A percentile compares a stretch with the other conserved stretches of the same genome.
Evolutionary conservation across 208 protist species (phyloP).

Genomic region (Strigomonas galati): DNA sequence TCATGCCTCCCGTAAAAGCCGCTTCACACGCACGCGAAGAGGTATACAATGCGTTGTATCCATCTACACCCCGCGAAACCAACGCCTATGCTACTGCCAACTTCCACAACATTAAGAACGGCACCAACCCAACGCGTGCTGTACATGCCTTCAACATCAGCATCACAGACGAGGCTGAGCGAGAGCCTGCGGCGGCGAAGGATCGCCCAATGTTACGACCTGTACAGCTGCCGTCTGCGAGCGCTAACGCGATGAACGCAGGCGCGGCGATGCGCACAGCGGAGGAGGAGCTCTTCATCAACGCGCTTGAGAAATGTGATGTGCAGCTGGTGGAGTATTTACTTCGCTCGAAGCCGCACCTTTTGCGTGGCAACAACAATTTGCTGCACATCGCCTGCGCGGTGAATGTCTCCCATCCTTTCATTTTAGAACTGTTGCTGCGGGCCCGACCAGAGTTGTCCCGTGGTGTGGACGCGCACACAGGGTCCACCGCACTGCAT

Average conservation of each 20-base stretch:
- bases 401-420: not conserved
- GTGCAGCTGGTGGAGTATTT: constrained; percentile 22
- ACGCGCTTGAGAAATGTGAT: constrained; percentile 34
- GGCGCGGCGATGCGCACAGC: not conserved
- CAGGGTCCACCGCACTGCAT: constrained; percentile 44
- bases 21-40: not conserved
- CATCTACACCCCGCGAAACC: not conserved
- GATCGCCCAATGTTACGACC: not conserved
- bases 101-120: too few relatives aligned
- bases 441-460: constrained; percentile 30
- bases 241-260: not conserved
- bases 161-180: not conserved
- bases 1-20: not conserved
- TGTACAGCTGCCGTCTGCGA: not conserved
- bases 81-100: too few relatives aligned
- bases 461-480: constrained; percentile 28
- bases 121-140: not conserved
- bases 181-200: not conserved
- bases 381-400: constrained; percentile 38
- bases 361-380: constrained; percentile 30
- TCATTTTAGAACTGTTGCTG: constrained; percentile 29
- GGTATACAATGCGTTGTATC: not conserved
- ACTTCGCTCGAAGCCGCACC: constrained; percentile 19
- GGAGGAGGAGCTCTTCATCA: constrained; percentile 19
- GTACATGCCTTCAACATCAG: not conserved